phyloP scores from a whole-genome alignment of 2,329 filamentous ascomycete genomes.

The Sarocladium kiliense region DNA sequence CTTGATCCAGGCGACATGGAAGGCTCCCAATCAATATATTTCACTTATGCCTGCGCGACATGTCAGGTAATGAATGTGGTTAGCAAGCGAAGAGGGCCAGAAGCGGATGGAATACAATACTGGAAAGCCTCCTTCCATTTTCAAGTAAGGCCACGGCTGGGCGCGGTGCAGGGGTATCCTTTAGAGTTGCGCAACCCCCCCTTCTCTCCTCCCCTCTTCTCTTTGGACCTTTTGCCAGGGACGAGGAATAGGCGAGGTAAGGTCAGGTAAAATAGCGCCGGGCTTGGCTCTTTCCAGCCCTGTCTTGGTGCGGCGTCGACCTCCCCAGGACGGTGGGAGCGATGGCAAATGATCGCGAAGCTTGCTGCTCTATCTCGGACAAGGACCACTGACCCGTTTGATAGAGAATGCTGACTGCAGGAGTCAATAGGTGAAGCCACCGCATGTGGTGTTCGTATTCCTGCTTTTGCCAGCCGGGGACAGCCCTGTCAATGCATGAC shows the following conservation, averaged over 20 bases:
- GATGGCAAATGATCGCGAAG: too few relatives aligned
- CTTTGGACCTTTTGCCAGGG: neutral
- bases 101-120: neutral
- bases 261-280: neutral
- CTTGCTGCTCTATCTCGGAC: neutral
- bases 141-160: neutral
- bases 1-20: neutral
- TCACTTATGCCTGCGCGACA: neutral
- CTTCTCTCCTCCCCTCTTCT: neutral
- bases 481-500: neutral
- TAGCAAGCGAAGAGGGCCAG: neutral
- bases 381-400: neutral
- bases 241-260: neutral
- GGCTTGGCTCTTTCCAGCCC: neutral
- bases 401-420: neutral
- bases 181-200: neutral
- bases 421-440: neutral
- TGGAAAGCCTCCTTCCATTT: neutral
- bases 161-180: slow-evolving; percentile 3
- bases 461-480: neutral
- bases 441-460: neutral
- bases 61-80: neutral
- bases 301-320: neutral
- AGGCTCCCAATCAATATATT: neutral
- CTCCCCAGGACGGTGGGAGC: neutral